Conservation (phyloP, 1,139 yeast genomes). For the Pneumocystis oryctolagi region DNA sequence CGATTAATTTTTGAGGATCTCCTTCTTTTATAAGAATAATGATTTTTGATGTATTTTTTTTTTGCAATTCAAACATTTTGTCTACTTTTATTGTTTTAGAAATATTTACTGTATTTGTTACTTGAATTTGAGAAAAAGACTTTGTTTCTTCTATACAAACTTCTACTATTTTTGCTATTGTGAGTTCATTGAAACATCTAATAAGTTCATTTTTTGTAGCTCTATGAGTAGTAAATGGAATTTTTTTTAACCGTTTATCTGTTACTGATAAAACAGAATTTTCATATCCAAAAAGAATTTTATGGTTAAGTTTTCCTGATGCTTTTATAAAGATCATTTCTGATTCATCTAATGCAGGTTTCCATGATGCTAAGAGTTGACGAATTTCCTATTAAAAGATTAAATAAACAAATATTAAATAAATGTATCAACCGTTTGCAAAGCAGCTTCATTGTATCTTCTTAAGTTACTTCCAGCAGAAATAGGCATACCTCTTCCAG, state of each 20-base stretch:
- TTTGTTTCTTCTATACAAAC: conserved; percentile 23
- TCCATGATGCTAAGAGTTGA: conserved; percentile 55
- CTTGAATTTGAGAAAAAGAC: conserved; percentile 19
- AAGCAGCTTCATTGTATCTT: conserved; percentile 75
- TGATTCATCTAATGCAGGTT: conserved; percentile 40
- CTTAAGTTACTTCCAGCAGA: conserved; percentile 90
- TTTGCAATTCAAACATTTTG: conserved; percentile 30
- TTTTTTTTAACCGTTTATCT: conserved; percentile 46
- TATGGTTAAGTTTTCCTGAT: conserved; percentile 54
- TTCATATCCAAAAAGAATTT: conserved; percentile 52
- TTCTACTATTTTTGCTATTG: conserved; percentile 42
- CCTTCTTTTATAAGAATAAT: conserved; percentile 42
- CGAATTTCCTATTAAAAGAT: conserved; percentile 42
- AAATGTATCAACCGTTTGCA: conserved; percentile 26
- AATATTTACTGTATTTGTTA: conserved; percentile 9
- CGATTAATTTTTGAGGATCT: conserved; percentile 58
- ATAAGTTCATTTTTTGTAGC: conserved; percentile 75
- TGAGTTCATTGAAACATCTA: conserved; percentile 67
- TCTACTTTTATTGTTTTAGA: conserved; percentile 2
- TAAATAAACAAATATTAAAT: background rate
- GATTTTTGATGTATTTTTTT: background rate
- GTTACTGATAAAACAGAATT: conserved; percentile 33
- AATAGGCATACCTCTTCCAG: conserved; percentile 84
- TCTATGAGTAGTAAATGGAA: conserved; percentile 82
- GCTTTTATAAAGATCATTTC: conserved; percentile 70